A percentile compares a stretch with the other conserved stretches of the same genome.
Conservation (phyloP, 1,284 basidiomycete species). For the Wallemia mellicola region DNA sequence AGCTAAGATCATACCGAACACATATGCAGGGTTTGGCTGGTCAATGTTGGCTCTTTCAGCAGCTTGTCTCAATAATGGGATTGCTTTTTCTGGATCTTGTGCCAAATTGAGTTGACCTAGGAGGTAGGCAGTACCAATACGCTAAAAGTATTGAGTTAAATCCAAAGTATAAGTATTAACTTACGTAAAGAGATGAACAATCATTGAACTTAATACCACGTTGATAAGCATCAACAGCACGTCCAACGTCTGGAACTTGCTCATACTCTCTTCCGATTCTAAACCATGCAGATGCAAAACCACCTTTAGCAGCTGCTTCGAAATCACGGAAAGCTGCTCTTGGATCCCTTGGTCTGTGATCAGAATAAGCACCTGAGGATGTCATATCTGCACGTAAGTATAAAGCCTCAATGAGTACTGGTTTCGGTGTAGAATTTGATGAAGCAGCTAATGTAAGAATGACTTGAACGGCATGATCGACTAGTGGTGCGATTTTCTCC, state of each 20-base stretch:
- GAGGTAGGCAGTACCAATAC: constrained; percentile 67
- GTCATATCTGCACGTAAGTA: constrained; percentile 14
- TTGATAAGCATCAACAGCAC: constrained; percentile 55
- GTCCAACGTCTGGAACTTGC: constrained; percentile 36
- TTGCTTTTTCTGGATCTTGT: constrained; percentile 25
- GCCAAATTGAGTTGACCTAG: constrained; percentile 51
- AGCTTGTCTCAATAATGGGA: constrained; percentile 43
- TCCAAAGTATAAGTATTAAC: constrained; percentile 13
- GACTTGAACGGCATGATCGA: neutral
- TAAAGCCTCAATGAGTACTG: constrained; percentile 5
- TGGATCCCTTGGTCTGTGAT: constrained; percentile 31
- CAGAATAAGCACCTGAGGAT: constrained; percentile 20
- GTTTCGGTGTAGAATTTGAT: neutral
- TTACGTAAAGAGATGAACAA: constrained; percentile 44
- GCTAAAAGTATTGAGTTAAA: constrained; percentile 13
- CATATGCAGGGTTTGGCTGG: constrained; percentile 57
- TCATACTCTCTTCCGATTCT: constrained; percentile 71
- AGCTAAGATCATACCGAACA: constrained; percentile 45
- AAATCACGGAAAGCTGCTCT: constrained; percentile 64
- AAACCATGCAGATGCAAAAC: constrained; percentile 53
- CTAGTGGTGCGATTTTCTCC: neutral
- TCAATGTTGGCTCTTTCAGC: constrained; percentile 42
- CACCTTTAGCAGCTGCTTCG: constrained; percentile 41
- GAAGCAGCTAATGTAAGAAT: neutral
- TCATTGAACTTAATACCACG: constrained; percentile 38